Conservation (phyloP, 257 asterid genomes). For the Euphrasia confusa region DNA sequence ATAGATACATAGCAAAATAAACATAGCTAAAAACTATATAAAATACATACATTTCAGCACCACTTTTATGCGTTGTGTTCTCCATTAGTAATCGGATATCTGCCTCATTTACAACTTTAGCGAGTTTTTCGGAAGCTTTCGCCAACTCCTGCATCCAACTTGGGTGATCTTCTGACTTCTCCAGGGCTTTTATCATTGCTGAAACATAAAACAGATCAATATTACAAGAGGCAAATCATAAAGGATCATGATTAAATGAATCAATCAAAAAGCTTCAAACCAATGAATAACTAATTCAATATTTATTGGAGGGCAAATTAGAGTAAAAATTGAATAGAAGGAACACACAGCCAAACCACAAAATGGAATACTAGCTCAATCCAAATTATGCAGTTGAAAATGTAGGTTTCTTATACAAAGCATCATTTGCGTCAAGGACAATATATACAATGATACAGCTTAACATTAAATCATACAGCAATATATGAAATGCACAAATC, state of each 20-base stretch:
- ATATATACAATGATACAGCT: slow-evolving; percentile 3
- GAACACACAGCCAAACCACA: slow-evolving; percentile 11
- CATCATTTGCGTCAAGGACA: background rate
- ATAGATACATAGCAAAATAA: background rate
- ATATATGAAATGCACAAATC: slow-evolving; percentile 8
- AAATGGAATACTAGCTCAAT: background rate
- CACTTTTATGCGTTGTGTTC: slow-evolving; percentile 44
- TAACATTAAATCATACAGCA: background rate
- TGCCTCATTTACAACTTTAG: slow-evolving; percentile 61
- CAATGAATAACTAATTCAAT: background rate
- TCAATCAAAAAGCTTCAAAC: slow-evolving; percentile 11
- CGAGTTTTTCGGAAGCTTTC: slow-evolving; percentile 70
- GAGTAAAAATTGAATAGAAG: background rate
- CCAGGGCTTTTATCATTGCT: slow-evolving; percentile 64
- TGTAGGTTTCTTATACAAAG: background rate
- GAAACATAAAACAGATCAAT: slow-evolving; percentile 30
- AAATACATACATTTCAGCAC: slow-evolving; percentile 58
- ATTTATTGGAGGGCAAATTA: background rate
- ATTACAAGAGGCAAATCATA: slow-evolving; percentile 8
- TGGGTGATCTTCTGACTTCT: slow-evolving; percentile 39
- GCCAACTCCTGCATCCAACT: slow-evolving; percentile 47
- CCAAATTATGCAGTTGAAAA: background rate
- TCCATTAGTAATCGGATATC: slow-evolving; percentile 56
- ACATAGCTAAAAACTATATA: slow-evolving; percentile 17
- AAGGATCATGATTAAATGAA: slow-evolving; percentile 4